phyloP scores from a whole-genome alignment of 768 basidiomycete species.

The Termitomyces sp. region DNA sequence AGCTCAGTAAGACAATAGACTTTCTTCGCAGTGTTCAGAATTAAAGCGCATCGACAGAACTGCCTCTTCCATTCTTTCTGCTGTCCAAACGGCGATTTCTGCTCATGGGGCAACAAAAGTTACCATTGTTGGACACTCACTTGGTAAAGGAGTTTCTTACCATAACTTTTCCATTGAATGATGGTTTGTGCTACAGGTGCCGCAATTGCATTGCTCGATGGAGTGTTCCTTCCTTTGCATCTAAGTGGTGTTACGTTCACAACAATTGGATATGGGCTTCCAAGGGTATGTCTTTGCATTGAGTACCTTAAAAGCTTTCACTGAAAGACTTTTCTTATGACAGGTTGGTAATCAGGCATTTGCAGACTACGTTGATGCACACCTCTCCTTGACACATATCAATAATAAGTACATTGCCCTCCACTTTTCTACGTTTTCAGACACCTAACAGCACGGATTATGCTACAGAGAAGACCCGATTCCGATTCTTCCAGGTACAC shows the following conservation, averaged over 20 bases:
- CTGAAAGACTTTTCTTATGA: not conserved
- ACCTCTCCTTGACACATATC: constrained; percentile 36
- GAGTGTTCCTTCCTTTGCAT: constrained; percentile 34
- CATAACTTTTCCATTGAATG: not conserved
- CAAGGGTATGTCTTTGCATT: constrained; percentile 10
- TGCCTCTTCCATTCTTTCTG: constrained; percentile 20
- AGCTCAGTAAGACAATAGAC: not conserved
- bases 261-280: constrained; percentile 15
- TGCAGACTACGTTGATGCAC: constrained; percentile 44
- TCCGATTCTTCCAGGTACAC: constrained; percentile 22
- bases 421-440: not conserved
- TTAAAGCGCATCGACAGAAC: constrained; percentile 13
- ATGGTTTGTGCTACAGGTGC: constrained; percentile 20
- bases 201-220: constrained; percentile 32
- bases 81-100: constrained; percentile 20
- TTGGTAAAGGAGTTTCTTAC: constrained; percentile 16
- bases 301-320: not conserved
- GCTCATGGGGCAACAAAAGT: constrained; percentile 16
- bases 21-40: not conserved
- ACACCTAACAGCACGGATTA: not conserved
- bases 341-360: constrained; percentile 51
- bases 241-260: constrained; percentile 15
- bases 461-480: constrained; percentile 20
- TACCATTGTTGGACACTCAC: constrained; percentile 31
- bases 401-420: constrained; percentile 31